Evolutionary conservation across 2,329 filamentous ascomycete genomes (phyloP).

Genomic region (Rhynchosporium agropyri): DNA sequence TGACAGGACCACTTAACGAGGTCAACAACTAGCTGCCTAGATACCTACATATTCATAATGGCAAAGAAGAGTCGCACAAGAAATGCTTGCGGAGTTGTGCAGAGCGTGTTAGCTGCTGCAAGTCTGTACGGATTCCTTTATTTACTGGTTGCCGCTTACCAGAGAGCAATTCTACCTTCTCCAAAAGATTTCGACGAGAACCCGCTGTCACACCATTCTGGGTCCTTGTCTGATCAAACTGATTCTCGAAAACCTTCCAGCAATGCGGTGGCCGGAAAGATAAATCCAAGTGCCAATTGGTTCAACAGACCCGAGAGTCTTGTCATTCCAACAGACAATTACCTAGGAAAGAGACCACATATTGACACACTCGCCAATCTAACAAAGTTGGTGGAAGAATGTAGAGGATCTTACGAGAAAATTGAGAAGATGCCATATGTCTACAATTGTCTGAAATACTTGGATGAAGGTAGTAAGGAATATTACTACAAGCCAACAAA

Average conservation of each 20-base stretch:
- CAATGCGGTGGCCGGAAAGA: slow-evolving; percentile 45
- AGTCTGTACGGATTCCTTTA: slow-evolving; percentile 38
- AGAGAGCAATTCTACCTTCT: slow-evolving; percentile 37
- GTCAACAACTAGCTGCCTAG: neutral
- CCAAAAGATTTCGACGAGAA: slow-evolving; percentile 37
- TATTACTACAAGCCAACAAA: slow-evolving; percentile 51
- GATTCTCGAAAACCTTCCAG: slow-evolving; percentile 27
- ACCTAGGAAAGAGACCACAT: slow-evolving; percentile 52
- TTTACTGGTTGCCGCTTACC: slow-evolving; percentile 35
- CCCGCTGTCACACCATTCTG: slow-evolving; percentile 25
- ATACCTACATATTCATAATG: slow-evolving; percentile 30
- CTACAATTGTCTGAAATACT: slow-evolving; percentile 54
- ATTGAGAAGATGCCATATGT: slow-evolving; percentile 59
- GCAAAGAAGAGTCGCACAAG: slow-evolving; percentile 37
- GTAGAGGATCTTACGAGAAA: slow-evolving; percentile 53
- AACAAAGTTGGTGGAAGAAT: slow-evolving; percentile 54
- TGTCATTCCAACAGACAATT: slow-evolving; percentile 54
- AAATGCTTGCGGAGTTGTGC: slow-evolving; percentile 36
- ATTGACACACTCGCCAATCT: slow-evolving; percentile 57
- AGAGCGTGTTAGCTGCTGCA: slow-evolving; percentile 39
- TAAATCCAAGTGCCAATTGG: slow-evolving; percentile 55
- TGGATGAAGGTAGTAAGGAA: slow-evolving; percentile 51
- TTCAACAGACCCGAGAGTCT: slow-evolving; percentile 55
- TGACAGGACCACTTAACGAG: neutral
- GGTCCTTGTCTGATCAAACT: slow-evolving; percentile 22